Base-by-base conservation (phyloP, 441 rosid genomes). In the Adansonia gregorii region DNA sequence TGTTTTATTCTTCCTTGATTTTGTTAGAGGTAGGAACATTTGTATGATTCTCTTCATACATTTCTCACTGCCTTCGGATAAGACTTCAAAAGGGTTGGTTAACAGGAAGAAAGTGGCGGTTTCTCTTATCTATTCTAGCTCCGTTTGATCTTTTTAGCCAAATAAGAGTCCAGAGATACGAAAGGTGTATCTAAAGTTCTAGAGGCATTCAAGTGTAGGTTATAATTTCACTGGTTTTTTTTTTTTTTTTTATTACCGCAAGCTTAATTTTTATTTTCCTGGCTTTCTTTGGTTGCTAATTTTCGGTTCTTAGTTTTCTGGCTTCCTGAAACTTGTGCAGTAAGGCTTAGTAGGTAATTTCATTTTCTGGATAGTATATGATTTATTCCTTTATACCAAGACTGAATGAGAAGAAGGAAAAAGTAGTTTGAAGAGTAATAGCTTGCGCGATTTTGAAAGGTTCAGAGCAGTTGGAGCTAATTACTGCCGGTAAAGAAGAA, bases 131-230 rank as follows among this genome's bases (percentile, higher is more conserved):
- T 43, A 46, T 76, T 75, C 27, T 85, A 76, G 24, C 58, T 73
- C 59, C 46, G 43, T 60, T 73, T 63, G 74, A 27, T 76, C 61
- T 46, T 15, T 76, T 31, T 67, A 24, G 75, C 54, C 52, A 73
- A 19, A 80, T 74, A 77, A 66, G 74, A 68, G 72, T 84, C 81
- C 74, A 78, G 72, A 35, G 41, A 35, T 35, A 35, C 41, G 41
- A 35, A 35, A 35, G 41, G 41, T 35, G 41, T 35, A 35, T 35
- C 41, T 35, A 35, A 35, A 35, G 41, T 35, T 83, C 69, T 63
- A 76, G 76, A 79, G 46, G 64, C 79, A 72, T 80, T 81, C 24
- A 27, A 59, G 75, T 74, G 6, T 59, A 14, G 64, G 65, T 9
- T 17, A 14, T 41, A 8, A 8, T 17, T 35, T 35, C 41, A 35